Conservation (phyloP, 805 yeast species). For the Zygotorulaspora chibaensis region DNA sequence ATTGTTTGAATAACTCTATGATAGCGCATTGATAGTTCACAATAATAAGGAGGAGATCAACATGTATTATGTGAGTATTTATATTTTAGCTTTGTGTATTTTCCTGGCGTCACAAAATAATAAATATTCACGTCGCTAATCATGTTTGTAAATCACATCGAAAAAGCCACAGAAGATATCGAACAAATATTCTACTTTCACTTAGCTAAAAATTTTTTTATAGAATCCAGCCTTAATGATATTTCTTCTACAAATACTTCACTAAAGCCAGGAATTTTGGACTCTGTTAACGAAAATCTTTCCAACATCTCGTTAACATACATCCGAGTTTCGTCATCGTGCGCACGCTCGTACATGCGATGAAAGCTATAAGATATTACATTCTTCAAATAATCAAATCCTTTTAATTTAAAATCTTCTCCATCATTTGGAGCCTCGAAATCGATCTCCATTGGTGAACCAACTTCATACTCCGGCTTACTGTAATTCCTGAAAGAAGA, state of each 20-base stretch:
- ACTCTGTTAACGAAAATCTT: slow-evolving; percentile 44
- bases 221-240: slow-evolving; percentile 36
- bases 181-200: slow-evolving; percentile 1
- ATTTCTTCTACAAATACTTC: slow-evolving; percentile 67
- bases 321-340: slow-evolving; percentile 43
- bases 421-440: slow-evolving; percentile 12
- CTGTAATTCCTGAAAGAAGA: slow-evolving; percentile 21
- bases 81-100: neutral
- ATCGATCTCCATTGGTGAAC: slow-evolving; percentile 23
- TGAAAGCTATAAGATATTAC: slow-evolving; percentile 44
- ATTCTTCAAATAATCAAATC: slow-evolving; percentile 39
- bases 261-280: slow-evolving; percentile 55
- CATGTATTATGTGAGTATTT: neutral
- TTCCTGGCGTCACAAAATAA: neutral
- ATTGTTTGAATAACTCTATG: neutral
- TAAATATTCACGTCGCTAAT: neutral
- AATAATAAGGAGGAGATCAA: neutral
- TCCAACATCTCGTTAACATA: slow-evolving; percentile 43
- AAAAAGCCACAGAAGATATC: neutral
- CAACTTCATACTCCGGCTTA: slow-evolving; percentile 15
- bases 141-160: neutral
- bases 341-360: slow-evolving; percentile 50
- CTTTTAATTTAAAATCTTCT: slow-evolving; percentile 19
- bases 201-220: slow-evolving; percentile 21
- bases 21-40: neutral